Conservation (phyloP, 306 rosid species). For the Carpinus fangiana region DNA sequence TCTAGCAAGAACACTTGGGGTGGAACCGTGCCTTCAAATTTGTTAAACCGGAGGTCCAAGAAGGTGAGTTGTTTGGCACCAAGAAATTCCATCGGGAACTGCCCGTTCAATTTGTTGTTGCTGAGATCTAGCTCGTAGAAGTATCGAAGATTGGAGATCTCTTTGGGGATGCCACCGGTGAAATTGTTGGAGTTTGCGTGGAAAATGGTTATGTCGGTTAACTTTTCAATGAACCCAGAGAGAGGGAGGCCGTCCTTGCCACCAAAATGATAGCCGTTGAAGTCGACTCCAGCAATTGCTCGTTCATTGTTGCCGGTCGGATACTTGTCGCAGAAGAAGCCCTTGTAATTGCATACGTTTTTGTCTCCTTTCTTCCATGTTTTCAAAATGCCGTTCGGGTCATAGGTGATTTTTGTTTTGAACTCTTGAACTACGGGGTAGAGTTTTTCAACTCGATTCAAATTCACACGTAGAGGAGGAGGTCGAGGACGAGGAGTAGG, state of each 20-base stretch:
- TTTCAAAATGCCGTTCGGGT: neutral
- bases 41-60: conserved; percentile 78
- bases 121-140: conserved; percentile 82
- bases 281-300: conserved; percentile 56
- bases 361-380: neutral
- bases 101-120: conserved; percentile 42
- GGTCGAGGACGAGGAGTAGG: neutral
- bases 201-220: conserved; percentile 54
- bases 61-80: conserved; percentile 31
- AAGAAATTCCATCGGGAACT: conserved; percentile 44
- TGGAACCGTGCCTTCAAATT: conserved; percentile 54
- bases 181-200: conserved; percentile 79
- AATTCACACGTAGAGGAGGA: neutral
- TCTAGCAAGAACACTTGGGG: conserved; percentile 29
- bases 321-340: conserved; percentile 26
- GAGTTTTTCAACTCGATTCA: conserved; percentile 29
- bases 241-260: neutral
- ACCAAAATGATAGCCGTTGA: conserved; percentile 33
- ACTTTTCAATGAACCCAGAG: conserved; percentile 7
- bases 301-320: neutral
- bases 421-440: conserved; percentile 20
- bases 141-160: neutral
- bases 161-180: conserved; percentile 26
- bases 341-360: conserved; percentile 12
- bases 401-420: neutral